A percentile compares a stretch with the other conserved stretches of the same genome.
Evolutionary conservation across 805 yeast species (phyloP).

Genomic region (Lipomyces japonicus): DNA sequence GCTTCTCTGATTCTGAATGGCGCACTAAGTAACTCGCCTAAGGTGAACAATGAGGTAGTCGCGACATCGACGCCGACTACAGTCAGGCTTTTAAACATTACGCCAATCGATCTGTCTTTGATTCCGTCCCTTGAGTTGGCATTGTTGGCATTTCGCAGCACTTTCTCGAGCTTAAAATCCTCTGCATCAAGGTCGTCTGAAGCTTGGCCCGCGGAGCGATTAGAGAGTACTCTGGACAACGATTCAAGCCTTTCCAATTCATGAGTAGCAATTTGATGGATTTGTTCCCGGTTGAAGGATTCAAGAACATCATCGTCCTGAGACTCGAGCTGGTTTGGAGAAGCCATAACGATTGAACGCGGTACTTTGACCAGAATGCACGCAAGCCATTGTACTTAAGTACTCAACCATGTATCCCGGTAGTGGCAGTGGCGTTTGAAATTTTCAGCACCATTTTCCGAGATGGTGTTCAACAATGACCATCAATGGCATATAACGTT

Average conservation of each 20-base stretch:
- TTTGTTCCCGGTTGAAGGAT: not conserved
- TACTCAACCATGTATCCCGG: no score
- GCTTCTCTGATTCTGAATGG: conserved; percentile 15
- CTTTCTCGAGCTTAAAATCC: conserved; percentile 35
- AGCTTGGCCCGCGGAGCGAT: conserved; percentile 30
- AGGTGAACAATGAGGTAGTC: conserved; percentile 47
- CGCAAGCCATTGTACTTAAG: no score
- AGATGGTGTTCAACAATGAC: no score
- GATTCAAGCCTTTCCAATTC: conserved; percentile 24
- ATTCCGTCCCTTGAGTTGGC: conserved; percentile 36
- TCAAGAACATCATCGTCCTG: conserved; percentile 1
- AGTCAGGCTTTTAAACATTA: conserved; percentile 39
- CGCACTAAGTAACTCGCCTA: conserved; percentile 40
- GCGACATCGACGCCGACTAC: conserved; percentile 48
- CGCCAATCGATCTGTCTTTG: conserved; percentile 37
- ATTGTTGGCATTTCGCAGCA: conserved; percentile 31
- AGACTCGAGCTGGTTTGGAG: conserved; percentile 3
- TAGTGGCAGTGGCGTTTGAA: no score
- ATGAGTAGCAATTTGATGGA: conserved; percentile 3
- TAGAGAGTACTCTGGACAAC: conserved; percentile 31
- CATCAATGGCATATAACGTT: no score
- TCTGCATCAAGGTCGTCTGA: conserved; percentile 31
- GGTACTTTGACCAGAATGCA: no score
- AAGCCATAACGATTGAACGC: not conserved
- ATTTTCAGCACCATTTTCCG: no score